Percentiles rank a stretch among this genome's conserved stretches.
phyloP scores from a whole-genome alignment of 345 rosid species.

The Clausena lansium region DNA sequence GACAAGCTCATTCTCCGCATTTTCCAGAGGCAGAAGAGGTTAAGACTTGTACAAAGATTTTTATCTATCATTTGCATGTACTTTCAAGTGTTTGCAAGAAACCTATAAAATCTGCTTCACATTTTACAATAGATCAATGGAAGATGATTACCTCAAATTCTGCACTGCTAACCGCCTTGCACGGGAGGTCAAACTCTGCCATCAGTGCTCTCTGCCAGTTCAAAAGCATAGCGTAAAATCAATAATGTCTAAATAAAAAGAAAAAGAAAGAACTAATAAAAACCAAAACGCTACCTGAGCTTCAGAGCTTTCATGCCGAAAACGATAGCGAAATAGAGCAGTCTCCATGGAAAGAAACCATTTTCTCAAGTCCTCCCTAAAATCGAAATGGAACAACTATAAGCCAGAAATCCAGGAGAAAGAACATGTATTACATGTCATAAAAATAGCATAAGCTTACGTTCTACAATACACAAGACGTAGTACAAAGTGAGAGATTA shows the following conservation, averaged over 20 bases:
- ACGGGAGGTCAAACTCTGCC: slow-evolving; percentile 69
- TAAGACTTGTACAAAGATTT: neutral
- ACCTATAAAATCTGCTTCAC: neutral
- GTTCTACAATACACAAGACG: slow-evolving; percentile 93
- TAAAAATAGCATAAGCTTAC: slow-evolving; percentile 34
- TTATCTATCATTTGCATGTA: neutral
- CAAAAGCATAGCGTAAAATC: slow-evolving; percentile 10
- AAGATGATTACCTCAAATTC: slow-evolving; percentile 64
- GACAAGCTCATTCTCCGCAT: neutral
- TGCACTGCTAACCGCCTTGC: slow-evolving; percentile 55
- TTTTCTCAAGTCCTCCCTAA: slow-evolving; percentile 85
- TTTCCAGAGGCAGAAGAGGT: neutral
- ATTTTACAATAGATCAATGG: neutral
- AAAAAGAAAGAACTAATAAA: neutral
- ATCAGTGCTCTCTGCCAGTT: slow-evolving; percentile 52
- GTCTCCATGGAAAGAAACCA: slow-evolving; percentile 93
- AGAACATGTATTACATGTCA: neutral
- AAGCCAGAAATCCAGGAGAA: neutral
- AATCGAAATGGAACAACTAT: neutral
- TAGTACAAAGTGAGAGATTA: slow-evolving; percentile 79
- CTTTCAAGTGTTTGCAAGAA: neutral
- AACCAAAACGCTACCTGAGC: slow-evolving; percentile 51
- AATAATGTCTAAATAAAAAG: neutral
- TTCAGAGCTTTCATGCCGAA: slow-evolving; percentile 35
- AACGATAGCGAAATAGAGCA: slow-evolving; percentile 69